Conservation (phyloP, 1,284 basidiomycete genomes). For the Cutaneotrichosporon cavernicola region DNA sequence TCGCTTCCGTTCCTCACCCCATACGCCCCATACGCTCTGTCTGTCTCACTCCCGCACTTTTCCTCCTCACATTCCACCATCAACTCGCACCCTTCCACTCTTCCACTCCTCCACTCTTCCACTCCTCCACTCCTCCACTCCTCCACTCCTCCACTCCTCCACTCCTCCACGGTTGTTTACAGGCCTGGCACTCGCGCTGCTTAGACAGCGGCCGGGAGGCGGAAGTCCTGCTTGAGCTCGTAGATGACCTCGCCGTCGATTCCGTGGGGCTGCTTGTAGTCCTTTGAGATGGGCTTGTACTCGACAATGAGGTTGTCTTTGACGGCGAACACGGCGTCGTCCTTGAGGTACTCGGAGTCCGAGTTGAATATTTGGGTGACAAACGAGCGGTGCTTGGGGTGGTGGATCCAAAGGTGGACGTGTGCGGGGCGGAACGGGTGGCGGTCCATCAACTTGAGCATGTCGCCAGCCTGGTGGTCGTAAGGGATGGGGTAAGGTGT, state of each 20-base stretch:
- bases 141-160: too few species aligned
- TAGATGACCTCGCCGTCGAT: conserved; percentile 24
- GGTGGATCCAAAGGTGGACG: conserved; percentile 46
- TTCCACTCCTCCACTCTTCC: too few species aligned
- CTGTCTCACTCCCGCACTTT: too few species aligned
- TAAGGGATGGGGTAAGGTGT: conserved; percentile 53
- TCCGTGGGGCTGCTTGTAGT: conserved; percentile 15
- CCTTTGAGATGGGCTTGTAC: conserved; percentile 28
- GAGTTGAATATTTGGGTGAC: conserved; percentile 49
- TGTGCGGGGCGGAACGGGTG: conserved; percentile 52
- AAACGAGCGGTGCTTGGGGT: conserved; percentile 37
- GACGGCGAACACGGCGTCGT: conserved; percentile 53
- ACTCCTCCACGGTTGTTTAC: too few species aligned
- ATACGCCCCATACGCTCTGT: too few species aligned
- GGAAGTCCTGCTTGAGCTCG: conserved; percentile 34
- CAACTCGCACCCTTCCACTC: too few species aligned
- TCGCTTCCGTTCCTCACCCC: too few species aligned
- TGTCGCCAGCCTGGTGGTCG: conserved; percentile 48
- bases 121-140: too few species aligned
- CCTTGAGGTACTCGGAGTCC: conserved; percentile 48
- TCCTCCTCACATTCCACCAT: too few species aligned
- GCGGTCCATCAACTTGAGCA: conserved; percentile 46
- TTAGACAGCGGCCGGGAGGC: conserved; percentile 15
- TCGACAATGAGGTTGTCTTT: conserved; percentile 39
- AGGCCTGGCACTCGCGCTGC: too few species aligned